Evolutionary conservation across 306 rosid species (phyloP).

Genomic region (Citrullus mucosospermus): DNA sequence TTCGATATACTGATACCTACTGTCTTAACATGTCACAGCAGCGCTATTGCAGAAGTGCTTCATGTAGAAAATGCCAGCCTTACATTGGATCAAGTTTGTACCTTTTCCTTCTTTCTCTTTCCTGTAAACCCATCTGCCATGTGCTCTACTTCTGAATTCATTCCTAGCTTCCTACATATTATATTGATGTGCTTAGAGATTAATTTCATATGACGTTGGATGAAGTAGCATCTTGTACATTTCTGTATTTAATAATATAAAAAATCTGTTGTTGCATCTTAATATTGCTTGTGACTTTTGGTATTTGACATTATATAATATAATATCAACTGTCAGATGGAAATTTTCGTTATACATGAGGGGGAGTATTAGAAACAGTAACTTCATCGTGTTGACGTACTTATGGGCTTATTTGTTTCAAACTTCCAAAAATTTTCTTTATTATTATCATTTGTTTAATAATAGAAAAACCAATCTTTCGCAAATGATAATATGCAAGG

Average conservation of each 20-base stretch:
- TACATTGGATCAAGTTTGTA: neutral
- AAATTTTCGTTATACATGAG: neutral
- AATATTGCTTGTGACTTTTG: neutral
- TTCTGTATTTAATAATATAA: neutral
- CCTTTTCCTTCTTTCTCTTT: neutral
- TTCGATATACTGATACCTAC: neutral
- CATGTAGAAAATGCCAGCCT: neutral
- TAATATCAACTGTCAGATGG: neutral
- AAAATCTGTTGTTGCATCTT: neutral
- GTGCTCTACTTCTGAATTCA: neutral
- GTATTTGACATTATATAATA: neutral
- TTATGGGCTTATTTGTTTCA: neutral
- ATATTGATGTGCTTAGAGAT: neutral
- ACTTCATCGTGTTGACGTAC: neutral
- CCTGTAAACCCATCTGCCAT: neutral
- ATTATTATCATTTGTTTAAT: neutral
- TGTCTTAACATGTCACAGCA: neutral
- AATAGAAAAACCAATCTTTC: neutral
- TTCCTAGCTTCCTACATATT: neutral
- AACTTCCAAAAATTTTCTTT: neutral
- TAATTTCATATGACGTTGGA: neutral
- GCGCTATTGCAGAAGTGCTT: neutral
- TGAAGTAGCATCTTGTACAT: neutral
- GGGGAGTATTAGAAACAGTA: neutral
- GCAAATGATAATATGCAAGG: neutral